phyloP scores from a whole-genome alignment of 208 protist species.

The Trichomonas gallinae region DNA sequence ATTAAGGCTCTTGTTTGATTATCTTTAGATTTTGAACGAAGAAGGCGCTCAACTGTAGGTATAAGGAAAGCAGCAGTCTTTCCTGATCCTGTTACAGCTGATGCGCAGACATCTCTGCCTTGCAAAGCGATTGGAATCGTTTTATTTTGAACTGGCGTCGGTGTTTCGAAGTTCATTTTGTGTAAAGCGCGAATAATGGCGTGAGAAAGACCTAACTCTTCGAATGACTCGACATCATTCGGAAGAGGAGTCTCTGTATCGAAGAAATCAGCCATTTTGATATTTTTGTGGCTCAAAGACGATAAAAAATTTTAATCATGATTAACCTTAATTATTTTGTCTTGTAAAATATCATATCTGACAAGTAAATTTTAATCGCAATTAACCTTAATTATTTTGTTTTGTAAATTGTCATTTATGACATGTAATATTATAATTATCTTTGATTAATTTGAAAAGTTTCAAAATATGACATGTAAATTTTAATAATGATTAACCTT shows the following conservation, averaged over 20 bases:
- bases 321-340: too few species aligned
- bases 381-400: too few species aligned
- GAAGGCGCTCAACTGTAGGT: constrained; percentile 33
- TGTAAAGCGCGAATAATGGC: constrained; percentile 14
- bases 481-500: too few species aligned
- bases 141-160: constrained; percentile 35
- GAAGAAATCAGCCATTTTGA: constrained; percentile 18
- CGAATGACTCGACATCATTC: not conserved
- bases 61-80: constrained; percentile 38
- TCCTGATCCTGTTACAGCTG: constrained; percentile 37
- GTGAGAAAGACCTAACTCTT: constrained; percentile 25
- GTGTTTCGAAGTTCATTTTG: constrained; percentile 19
- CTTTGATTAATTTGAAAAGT: too few species aligned
- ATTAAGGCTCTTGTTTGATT: constrained; percentile 55
- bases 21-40: constrained; percentile 17
- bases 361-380: too few species aligned
- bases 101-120: constrained; percentile 30
- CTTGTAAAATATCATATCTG: too few species aligned
- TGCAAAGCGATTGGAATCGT: constrained; percentile 31
- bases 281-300: too few species aligned
- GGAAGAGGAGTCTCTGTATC: not conserved
- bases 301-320: too few species aligned
- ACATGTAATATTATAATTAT: too few species aligned
- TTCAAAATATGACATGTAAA: too few species aligned
- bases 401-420: too few species aligned